These are phyloP conservation scores for Entophlyctis luteolus DNA, from an alignment of 192 early-diverging fungal genomes.

Conservation along the genomic window DNA sequence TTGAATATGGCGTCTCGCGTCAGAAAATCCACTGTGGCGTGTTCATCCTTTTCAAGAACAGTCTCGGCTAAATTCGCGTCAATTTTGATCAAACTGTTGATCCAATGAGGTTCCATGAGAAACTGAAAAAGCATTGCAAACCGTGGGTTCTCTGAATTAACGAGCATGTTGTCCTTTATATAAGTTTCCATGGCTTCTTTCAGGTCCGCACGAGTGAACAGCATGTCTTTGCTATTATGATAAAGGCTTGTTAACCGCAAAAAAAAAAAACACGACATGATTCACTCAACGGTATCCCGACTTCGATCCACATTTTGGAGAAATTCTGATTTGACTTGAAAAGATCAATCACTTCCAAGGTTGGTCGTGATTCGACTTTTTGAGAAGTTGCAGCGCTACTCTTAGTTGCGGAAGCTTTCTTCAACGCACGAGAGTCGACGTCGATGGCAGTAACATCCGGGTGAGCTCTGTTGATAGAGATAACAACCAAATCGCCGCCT, in stretches of 20 bases:
- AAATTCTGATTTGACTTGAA: slow-evolving; percentile 28
- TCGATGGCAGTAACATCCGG: background rate
- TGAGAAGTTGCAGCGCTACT: background rate
- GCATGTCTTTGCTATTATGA: slow-evolving; percentile 44
- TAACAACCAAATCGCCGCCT: slow-evolving; percentile 27
- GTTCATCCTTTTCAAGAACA: slow-evolving; percentile 65
- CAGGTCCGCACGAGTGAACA: slow-evolving; percentile 59
- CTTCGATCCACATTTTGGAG: slow-evolving; percentile 26
- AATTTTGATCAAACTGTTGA: slow-evolving; percentile 54
- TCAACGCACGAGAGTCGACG: background rate
- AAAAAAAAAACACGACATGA: slow-evolving; percentile 28
- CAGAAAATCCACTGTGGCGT: slow-evolving; percentile 48
- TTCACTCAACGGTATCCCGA: slow-evolving; percentile 29
- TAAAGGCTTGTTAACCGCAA: slow-evolving; percentile 30
- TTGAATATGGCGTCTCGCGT: slow-evolving; percentile 56
- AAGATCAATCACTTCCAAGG: slow-evolving; percentile 29
- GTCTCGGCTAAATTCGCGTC: slow-evolving; percentile 65
- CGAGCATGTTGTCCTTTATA: slow-evolving; percentile 55
- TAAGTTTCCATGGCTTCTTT: slow-evolving; percentile 59
- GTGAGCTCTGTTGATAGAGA: background rate
- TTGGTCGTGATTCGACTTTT: background rate
- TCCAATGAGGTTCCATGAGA: slow-evolving; percentile 28
- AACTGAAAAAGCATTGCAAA: no score
- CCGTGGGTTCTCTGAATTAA: slow-evolving; percentile 37
- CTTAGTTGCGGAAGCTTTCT: background rate